These are phyloP conservation scores for Phaeosphaeriaceae sp. DNA, from an alignment of 2,329 filamentous ascomycete species.

Conservation along the genomic window DNA sequence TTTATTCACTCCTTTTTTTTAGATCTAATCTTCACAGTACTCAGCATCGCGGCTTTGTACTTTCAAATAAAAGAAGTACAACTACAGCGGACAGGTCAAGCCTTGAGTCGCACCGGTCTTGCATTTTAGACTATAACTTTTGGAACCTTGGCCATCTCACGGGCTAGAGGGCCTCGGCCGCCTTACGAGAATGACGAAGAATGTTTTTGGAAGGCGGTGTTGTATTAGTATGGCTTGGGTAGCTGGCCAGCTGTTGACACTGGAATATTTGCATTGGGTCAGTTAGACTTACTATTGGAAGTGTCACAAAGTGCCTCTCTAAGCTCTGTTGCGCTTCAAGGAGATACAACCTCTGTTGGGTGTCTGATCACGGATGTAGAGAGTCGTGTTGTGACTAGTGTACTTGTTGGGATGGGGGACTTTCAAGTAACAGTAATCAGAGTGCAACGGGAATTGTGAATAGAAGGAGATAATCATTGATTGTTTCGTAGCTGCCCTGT, in stretches of 20 bases:
- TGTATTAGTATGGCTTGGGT: slow-evolving; percentile 4
- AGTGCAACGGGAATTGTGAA: no score
- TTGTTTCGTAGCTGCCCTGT: no score
- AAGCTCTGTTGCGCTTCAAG: not conserved
- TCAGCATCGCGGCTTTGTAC: slow-evolving; percentile 3
- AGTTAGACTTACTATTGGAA: not conserved
- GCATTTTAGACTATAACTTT: slow-evolving; percentile 1
- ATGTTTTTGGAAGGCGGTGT: not conserved
- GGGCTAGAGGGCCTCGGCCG: not conserved
- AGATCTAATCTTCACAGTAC: no score
- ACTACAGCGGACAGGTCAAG: not conserved
- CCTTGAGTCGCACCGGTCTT: not conserved
- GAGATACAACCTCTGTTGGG: not conserved
- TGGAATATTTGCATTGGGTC: slow-evolving; percentile 1
- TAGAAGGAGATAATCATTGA: no score
- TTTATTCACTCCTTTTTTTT: no score
- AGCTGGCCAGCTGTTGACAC: slow-evolving; percentile 5
- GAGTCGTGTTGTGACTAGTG: no score
- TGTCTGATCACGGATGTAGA: not conserved
- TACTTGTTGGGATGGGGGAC: no score
- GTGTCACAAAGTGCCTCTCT: not conserved
- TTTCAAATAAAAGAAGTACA: not conserved
- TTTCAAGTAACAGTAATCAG: no score
- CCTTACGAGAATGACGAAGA: not conserved
- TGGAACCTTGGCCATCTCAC: not conserved